phyloP scores from a whole-genome alignment of 2,329 filamentous ascomycete genomes.

The Scolecobasidium constrictum region DNA sequence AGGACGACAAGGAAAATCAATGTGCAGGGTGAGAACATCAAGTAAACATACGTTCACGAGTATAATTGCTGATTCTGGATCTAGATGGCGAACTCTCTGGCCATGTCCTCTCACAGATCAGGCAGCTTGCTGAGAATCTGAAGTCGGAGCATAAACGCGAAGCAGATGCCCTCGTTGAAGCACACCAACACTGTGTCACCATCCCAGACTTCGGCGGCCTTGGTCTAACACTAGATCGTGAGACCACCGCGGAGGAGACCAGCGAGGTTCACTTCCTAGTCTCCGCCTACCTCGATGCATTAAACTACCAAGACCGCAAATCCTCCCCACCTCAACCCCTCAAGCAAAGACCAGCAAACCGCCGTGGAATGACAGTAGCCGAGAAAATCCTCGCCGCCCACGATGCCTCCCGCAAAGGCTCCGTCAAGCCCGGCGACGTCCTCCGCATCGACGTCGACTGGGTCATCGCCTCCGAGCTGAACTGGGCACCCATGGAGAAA shows the following conservation, averaged over 20 bases:
- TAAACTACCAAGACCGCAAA: constrained; percentile 19
- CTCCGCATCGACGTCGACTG: constrained; percentile 35
- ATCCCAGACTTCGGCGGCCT: constrained; percentile 19
- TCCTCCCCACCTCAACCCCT: constrained; percentile 8
- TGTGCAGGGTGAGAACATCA: no score
- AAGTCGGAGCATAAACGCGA: constrained; percentile 12
- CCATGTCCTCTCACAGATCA: neutral
- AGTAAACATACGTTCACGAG: no score
- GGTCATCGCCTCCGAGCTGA: constrained; percentile 34
- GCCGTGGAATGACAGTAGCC: constrained; percentile 28
- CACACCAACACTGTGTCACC: constrained; percentile 14
- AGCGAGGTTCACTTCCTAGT: constrained; percentile 18
- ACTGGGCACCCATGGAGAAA: constrained; percentile 32
- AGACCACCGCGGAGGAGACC: constrained; percentile 12
- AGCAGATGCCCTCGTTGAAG: constrained; percentile 15
- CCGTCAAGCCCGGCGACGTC: constrained; percentile 27
- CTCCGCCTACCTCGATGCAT: constrained; percentile 19
- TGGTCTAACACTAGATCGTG: constrained; percentile 11
- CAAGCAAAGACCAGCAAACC: constrained; percentile 11
- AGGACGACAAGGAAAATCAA: no score
- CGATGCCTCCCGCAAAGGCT: constrained; percentile 24
- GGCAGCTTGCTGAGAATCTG: constrained; percentile 1
- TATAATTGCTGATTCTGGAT: no score
- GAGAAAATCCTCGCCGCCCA: constrained; percentile 38
- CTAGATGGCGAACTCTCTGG: no score